Conservation (phyloP, 352 stramenopile species). For the Blastocystis sp. region DNA sequence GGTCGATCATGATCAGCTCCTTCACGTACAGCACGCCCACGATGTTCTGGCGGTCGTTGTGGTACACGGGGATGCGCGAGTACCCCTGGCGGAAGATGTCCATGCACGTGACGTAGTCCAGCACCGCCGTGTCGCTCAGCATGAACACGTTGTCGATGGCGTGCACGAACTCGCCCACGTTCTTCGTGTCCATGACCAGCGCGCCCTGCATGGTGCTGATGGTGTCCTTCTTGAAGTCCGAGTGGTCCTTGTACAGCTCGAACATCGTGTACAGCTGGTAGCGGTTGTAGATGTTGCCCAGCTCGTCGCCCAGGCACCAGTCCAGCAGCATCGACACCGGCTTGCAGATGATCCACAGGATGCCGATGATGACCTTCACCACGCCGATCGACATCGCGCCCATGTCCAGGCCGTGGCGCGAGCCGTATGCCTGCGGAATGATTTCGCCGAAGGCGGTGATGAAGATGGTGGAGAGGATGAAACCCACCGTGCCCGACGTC, state of each 20-base stretch:
- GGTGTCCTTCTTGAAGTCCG: constrained; percentile 87
- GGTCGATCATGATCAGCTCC: constrained; percentile 95
- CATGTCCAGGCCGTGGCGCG: constrained; percentile 84
- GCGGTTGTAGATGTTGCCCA: constrained; percentile 89
- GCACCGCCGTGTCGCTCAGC: constrained; percentile 74
- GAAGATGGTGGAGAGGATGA: constrained; percentile 87
- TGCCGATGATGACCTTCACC: constrained; percentile 86
- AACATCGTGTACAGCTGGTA: constrained; percentile 89
- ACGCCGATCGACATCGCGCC: constrained; percentile 80
- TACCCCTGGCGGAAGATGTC: constrained; percentile 92
- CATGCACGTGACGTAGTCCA: constrained; percentile 82
- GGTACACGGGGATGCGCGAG: constrained; percentile 86
- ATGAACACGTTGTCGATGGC: constrained; percentile 88
- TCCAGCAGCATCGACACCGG: constrained; percentile 88
- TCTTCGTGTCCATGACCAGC: constrained; percentile 86
- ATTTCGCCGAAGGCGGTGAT: constrained; percentile 89
- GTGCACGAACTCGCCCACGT: constrained; percentile 88
- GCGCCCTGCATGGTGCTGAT: constrained; percentile 88
- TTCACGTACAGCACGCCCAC: constrained; percentile 95
- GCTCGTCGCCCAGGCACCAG: constrained; percentile 84
- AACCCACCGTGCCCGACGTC: constrained; percentile 79
- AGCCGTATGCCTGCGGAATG: constrained; percentile 86
- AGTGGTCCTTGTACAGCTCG: constrained; percentile 88
- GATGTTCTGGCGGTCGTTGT: constrained; percentile 79
- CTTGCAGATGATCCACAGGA: constrained; percentile 89